Conservation (phyloP, 768 basidiomycete species). For the Suillus brevipes region DNA sequence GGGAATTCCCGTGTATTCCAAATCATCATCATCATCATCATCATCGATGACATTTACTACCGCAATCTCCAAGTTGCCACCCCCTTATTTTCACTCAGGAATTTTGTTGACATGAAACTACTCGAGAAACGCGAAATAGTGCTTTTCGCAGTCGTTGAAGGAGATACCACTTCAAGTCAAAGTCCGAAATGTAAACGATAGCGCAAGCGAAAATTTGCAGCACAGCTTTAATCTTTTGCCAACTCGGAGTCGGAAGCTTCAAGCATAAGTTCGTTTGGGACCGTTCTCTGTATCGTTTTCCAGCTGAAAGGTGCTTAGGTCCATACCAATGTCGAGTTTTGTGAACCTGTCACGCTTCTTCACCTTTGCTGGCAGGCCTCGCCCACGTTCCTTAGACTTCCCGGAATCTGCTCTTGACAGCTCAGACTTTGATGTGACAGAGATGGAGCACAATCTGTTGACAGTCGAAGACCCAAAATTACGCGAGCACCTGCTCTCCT, state of each 20-base stretch:
- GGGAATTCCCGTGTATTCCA: too few relatives aligned
- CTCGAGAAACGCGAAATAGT: not conserved
- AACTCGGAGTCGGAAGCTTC: not conserved
- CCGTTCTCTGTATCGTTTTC: not conserved
- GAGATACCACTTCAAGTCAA: not conserved
- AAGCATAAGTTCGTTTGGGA: not conserved
- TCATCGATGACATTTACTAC: too few relatives aligned
- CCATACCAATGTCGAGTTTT: not conserved
- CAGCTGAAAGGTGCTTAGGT: not conserved
- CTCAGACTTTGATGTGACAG: not conserved
- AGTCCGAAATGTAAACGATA: not conserved
- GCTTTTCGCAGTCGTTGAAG: not conserved
- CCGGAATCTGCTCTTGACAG: not conserved
- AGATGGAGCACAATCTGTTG: not conserved
- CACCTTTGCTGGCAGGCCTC: not conserved
- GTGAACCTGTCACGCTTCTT: not conserved
- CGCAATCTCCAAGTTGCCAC: not conserved
- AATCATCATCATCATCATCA: too few relatives aligned
- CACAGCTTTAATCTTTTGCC: not conserved
- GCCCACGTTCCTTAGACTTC: not conserved
- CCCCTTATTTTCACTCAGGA: not conserved
- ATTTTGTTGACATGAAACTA: not conserved
- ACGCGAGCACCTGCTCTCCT: not conserved
- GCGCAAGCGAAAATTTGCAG: not conserved
- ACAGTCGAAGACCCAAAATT: not conserved